A percentile compares a stretch with the other conserved stretches of the same genome.
Conservation (phyloP, 2,329 filamentous ascomycete species). For the Diaporthe citriasiana region DNA sequence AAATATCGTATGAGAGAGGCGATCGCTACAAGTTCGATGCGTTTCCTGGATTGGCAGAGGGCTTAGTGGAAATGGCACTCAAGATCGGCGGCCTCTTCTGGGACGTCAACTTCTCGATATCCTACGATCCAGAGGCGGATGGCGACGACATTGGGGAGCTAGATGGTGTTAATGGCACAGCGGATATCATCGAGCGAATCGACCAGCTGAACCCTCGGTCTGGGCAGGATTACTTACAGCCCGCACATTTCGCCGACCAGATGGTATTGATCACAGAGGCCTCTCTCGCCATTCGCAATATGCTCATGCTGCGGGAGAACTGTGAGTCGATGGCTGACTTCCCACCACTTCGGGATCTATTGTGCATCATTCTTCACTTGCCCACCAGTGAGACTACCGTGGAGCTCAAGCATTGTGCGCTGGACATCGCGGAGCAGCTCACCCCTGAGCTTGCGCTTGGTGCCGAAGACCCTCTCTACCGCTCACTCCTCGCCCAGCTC, state of each 20-base stretch:
- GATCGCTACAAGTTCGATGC: conserved; percentile 97
- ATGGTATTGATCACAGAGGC: conserved; percentile 88
- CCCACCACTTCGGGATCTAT: conserved; percentile 81
- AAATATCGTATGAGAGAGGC: conserved; percentile 93
- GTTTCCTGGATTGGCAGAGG: conserved; percentile 89
- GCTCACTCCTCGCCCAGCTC: conserved; percentile 76
- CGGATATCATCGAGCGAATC: conserved; percentile 81
- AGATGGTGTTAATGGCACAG: conserved; percentile 76
- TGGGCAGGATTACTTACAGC: conserved; percentile 78
- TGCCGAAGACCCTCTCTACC: conserved; percentile 83
- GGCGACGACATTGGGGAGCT: conserved; percentile 64
- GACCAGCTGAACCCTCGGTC: conserved; percentile 70
- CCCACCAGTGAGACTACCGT: conserved; percentile 79
- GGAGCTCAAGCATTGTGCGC: conserved; percentile 90
- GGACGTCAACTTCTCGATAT: conserved; percentile 84
- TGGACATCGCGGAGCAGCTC: conserved; percentile 92
- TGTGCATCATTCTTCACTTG: conserved; percentile 85
- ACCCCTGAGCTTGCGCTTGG: conserved; percentile 84
- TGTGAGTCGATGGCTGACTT: conserved; percentile 84
- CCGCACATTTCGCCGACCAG: conserved; percentile 77
- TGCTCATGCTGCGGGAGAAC: conserved; percentile 94
- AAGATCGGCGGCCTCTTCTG: conserved; percentile 85
- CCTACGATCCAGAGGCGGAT: conserved; percentile 71
- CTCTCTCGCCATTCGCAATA: conserved; percentile 89
- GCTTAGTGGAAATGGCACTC: conserved; percentile 86